A percentile compares a stretch with the other conserved stretches of the same genome.
Evolutionary conservation across 768 basidiomycete genomes (phyloP).

Genomic region (Lanmaoa rubissima): DNA sequence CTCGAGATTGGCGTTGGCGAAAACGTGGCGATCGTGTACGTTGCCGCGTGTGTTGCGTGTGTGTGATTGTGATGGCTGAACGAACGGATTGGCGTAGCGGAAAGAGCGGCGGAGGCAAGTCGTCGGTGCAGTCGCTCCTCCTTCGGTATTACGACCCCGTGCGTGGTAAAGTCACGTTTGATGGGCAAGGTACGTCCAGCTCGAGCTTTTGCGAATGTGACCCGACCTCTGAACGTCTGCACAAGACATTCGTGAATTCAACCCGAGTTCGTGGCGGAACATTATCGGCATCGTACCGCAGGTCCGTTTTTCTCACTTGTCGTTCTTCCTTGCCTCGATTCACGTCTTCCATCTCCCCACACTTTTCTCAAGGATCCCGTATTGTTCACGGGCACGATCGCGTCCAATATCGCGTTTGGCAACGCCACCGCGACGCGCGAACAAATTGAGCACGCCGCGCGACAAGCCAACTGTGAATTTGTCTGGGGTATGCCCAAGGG

Average conservation of each 20-base stretch:
- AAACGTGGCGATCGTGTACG: slow-evolving; percentile 90
- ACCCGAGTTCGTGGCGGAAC: slow-evolving; percentile 80
- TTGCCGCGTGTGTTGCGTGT: slow-evolving; percentile 7
- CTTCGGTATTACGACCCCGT: slow-evolving; percentile 88
- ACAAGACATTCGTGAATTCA: slow-evolving; percentile 80
- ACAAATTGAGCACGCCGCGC: slow-evolving; percentile 84
- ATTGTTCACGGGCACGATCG: slow-evolving; percentile 89
- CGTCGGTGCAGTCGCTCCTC: slow-evolving; percentile 83
- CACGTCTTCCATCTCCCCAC: neutral
- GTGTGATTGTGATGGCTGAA: neutral
- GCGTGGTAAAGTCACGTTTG: slow-evolving; percentile 78
- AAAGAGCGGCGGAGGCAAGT: slow-evolving; percentile 92
- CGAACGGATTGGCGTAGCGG: slow-evolving; percentile 50
- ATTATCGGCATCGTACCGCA: slow-evolving; percentile 95
- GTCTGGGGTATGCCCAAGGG: slow-evolving; percentile 93
- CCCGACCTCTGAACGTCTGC: slow-evolving; percentile 6
- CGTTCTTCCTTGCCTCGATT: too few relatives aligned
- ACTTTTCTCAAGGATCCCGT: slow-evolving; percentile 59
- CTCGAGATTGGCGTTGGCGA: slow-evolving; percentile 81
- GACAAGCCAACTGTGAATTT: slow-evolving; percentile 94
- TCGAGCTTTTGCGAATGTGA: too few relatives aligned
- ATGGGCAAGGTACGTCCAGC: slow-evolving; percentile 66
- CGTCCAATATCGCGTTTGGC: slow-evolving; percentile 92
- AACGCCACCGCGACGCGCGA: slow-evolving; percentile 69
- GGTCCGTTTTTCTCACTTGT: slow-evolving; percentile 23